A percentile compares a stretch with the other conserved stretches of the same genome.
Conservation (phyloP, 2,329 filamentous ascomycete species). For the Colletotrichum liaoningense region DNA sequence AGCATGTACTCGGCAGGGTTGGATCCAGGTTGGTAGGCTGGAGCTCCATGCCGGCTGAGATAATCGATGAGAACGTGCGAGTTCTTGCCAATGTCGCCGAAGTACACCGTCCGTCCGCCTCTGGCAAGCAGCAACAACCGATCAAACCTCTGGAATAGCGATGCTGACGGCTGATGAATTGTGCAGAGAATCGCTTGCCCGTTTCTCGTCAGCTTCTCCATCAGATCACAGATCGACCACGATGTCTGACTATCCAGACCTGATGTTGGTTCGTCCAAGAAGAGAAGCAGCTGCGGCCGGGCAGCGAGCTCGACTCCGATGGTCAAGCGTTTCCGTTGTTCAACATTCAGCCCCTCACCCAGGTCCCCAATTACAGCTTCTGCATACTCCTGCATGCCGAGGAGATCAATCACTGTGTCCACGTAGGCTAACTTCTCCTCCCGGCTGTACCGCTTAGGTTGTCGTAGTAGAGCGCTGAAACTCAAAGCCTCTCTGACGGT, state of each 20-base stretch:
- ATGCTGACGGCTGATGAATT: slow-evolving; percentile 36
- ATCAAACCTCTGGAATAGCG: slow-evolving; percentile 36
- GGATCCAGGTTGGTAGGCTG: slow-evolving; percentile 56
- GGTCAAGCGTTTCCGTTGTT: slow-evolving; percentile 69
- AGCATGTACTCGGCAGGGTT: slow-evolving; percentile 66
- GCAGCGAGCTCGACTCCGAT: slow-evolving; percentile 84
- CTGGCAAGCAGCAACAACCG: slow-evolving; percentile 21
- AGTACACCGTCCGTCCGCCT: slow-evolving; percentile 58
- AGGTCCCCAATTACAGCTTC: slow-evolving; percentile 77
- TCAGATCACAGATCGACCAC: slow-evolving; percentile 78
- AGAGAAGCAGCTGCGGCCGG: slow-evolving; percentile 77
- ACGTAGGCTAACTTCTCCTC: slow-evolving; percentile 43
- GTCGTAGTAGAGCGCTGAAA: slow-evolving; percentile 75
- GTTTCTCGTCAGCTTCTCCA: slow-evolving; percentile 70
- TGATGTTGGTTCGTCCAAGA: slow-evolving; percentile 82
- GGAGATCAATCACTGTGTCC: slow-evolving; percentile 43
- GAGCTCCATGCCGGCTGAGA: slow-evolving; percentile 60
- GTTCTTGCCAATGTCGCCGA: slow-evolving; percentile 64
- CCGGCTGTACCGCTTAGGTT: slow-evolving; percentile 66
- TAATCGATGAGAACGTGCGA: slow-evolving; percentile 60
- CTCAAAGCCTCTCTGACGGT: slow-evolving; percentile 72
- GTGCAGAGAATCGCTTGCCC: slow-evolving; percentile 56
- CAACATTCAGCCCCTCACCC: slow-evolving; percentile 63
- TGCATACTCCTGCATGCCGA: slow-evolving; percentile 69
- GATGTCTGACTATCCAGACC: slow-evolving; percentile 81